phyloP scores from a whole-genome alignment of 176 grass and related monocot genomes.

The Hsuehochloa calcarea region DNA sequence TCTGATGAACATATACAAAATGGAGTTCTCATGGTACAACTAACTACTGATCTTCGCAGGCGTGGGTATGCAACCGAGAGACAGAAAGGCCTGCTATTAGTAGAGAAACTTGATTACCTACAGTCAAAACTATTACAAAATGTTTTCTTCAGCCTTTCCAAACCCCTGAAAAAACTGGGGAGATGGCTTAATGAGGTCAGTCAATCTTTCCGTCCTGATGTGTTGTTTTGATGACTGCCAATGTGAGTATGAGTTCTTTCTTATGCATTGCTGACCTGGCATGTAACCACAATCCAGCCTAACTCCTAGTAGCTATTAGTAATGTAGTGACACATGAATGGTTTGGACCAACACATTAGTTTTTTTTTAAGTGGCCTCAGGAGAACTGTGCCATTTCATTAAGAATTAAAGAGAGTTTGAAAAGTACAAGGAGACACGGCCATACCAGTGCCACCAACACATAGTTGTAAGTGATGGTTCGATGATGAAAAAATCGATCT shows the following conservation, averaged over 20 bases:
- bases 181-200: conserved; percentile 78
- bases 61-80: conserved; percentile 91
- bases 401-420: too few relatives aligned
- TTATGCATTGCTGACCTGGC: too few relatives aligned
- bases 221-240: background rate
- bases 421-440: too few relatives aligned
- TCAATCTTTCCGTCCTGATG: conserved; percentile 17
- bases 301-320: too few relatives aligned
- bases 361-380: too few relatives aligned
- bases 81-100: conserved; percentile 70
- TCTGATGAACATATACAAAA: background rate
- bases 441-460: too few relatives aligned
- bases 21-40: background rate
- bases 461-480: too few relatives aligned
- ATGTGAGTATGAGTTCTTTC: background rate
- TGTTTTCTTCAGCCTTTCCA: conserved; percentile 79
- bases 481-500: too few relatives aligned
- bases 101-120: conserved; percentile 89
- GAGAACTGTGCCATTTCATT: too few relatives aligned
- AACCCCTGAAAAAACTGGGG: conserved; percentile 64
- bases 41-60: conserved; percentile 34
- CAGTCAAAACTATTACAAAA: conserved; percentile 81
- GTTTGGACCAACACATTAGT: too few relatives aligned
- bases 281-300: too few relatives aligned
- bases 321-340: too few relatives aligned